Evolutionary conservation across 805 yeast species (phyloP).

Genomic region (Candida sithepensis): DNA sequence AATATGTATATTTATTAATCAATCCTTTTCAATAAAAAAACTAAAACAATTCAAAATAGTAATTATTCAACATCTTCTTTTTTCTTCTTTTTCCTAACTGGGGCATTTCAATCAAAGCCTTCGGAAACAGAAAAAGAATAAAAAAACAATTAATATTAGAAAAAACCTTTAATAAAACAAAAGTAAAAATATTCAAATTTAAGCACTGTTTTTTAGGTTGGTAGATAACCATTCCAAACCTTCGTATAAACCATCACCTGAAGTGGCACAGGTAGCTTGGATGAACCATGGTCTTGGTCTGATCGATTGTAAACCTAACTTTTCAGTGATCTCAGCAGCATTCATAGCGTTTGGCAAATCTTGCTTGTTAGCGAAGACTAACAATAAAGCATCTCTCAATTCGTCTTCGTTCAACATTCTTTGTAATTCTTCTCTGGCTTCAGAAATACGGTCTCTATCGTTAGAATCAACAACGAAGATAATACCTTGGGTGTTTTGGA

Average conservation of each 20-base stretch:
- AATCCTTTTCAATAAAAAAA: not conserved
- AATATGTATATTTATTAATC: not conserved
- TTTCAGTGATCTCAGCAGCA: conserved; percentile 97
- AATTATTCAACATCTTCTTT: not conserved
- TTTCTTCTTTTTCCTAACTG: too few species aligned
- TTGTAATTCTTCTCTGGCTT: conserved; percentile 97
- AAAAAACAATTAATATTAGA: not conserved
- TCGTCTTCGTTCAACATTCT: conserved; percentile 98
- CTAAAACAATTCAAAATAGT: not conserved
- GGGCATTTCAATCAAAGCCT: too few species aligned
- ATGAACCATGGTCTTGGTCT: conserved; percentile 99
- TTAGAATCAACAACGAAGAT: conserved; percentile 97
- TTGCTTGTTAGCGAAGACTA: conserved; percentile 97
- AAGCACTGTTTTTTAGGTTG: conserved; percentile 71
- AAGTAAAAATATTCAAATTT: conserved; percentile 6
- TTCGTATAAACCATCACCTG: conserved; percentile 98
- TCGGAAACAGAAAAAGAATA: not conserved
- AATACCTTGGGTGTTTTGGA: conserved; percentile 98
- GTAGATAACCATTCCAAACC: conserved; percentile 97
- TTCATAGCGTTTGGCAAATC: conserved; percentile 99
- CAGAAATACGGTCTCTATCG: conserved; percentile 96
- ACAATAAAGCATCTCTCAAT: conserved; percentile 90
- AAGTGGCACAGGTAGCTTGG: conserved; percentile 98
- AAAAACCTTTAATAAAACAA: not conserved
- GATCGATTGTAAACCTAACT: conserved; percentile 92